These are phyloP conservation scores for Mycotypha africana DNA, from an alignment of 371 early-diverging fungal species.

Conservation along the genomic window DNA sequence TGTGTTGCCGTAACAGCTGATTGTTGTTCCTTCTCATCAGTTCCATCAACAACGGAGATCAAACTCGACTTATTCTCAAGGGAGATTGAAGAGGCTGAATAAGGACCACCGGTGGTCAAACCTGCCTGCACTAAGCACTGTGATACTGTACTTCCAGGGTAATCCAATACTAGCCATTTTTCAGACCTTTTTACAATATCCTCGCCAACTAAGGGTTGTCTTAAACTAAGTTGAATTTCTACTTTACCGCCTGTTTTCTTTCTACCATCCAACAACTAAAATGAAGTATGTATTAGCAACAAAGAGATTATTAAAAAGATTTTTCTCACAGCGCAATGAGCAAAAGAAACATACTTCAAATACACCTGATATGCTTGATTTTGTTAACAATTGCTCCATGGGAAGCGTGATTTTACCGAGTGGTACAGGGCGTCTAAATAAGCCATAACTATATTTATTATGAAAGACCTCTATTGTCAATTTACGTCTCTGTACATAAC, in stretches of 20 bases:
- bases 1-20: background rate
- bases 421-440: constrained; percentile 50
- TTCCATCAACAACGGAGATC: no score
- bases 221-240: constrained; percentile 60
- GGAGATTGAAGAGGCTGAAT: no score
- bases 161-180: constrained; percentile 68
- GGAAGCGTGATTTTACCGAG: constrained; percentile 61
- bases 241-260: constrained; percentile 65
- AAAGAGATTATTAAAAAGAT: no score
- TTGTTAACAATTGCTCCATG: constrained; percentile 52
- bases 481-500: constrained; percentile 66
- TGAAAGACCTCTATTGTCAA: constrained; percentile 68
- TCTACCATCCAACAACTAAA: constrained; percentile 63
- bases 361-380: constrained; percentile 61
- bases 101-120: constrained; percentile 18
- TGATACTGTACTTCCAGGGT: constrained; percentile 27
- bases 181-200: constrained; percentile 60
- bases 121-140: constrained; percentile 15
- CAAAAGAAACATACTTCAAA: constrained; percentile 25
- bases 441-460: constrained; percentile 50
- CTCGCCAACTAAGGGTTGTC: constrained; percentile 58
- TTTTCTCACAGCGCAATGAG: no score
- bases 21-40: background rate
- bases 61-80: no score
- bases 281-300: background rate